Base-by-base conservation (phyloP, 805 yeast species). In the Candida ascalaphidarum region DNA sequence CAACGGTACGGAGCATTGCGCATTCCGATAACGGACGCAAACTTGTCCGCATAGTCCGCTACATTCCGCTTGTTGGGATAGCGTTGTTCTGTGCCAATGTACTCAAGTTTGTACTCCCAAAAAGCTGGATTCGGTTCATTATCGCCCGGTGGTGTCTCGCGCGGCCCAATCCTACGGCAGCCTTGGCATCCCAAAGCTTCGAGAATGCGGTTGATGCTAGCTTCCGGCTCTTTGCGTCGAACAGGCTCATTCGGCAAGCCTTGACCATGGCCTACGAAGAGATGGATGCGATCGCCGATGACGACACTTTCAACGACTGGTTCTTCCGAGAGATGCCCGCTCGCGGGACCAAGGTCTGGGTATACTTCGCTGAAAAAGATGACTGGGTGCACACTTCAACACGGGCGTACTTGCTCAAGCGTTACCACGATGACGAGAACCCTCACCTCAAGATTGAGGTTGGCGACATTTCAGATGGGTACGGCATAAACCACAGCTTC, bases 1-100 rank as follows among this genome's bases (percentile, higher is more conserved):
- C 94, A 1, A 79, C 92, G 0, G 60, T 81, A 13, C 59, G 64
- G 14, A 78, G 79, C 39, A 74, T 81, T 18, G 73, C 74, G n/a
- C 39, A 45, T 17, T 58, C 66, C 5, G 45, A 39, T 15, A 52
- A 61, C 7, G 69, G 69, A 1, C 37, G 40, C 11, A 25, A 36
- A 10, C 46, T 62, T 30, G 39, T 46, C 6, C 31, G 27, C 15
- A 32, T 58, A 1, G 49, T 50, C 36, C 33, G 39, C 11, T 35
- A 44, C 10, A 35, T 57, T 14, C 63, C 68, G 4, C 28, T 56
- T 2, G 39, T 55, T 12, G 36, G 33, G 21, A 30, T 26, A 37
- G 72, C 33, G 28, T 49, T 22, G 29, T 14, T 41, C 46, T 14
- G 52, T 40, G 17, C 44, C 33, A 26, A 33, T 32, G 13, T 43